phyloP scores from a whole-genome alignment of 768 basidiomycete species.

The Leucocoprinus leucothites region DNA sequence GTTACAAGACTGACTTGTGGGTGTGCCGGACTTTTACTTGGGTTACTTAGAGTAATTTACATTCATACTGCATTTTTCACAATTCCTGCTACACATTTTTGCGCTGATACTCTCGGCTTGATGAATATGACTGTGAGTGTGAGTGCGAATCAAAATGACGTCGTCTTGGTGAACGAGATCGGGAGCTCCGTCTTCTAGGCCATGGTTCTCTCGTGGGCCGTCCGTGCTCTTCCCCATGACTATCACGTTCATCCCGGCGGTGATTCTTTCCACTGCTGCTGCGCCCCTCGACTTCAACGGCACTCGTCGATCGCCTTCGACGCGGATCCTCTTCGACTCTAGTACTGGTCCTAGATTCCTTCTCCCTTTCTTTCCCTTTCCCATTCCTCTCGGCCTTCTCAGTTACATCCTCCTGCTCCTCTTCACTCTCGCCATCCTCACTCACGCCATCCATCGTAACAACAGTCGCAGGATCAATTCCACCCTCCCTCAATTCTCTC shows the following conservation, averaged over 20 bases:
- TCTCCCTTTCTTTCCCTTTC: slow-evolving; percentile 9
- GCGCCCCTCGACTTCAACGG: neutral
- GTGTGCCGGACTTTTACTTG: too few relatives aligned
- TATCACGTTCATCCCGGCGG: slow-evolving; percentile 9
- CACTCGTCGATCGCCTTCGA: neutral
- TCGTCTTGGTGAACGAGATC: slow-evolving; percentile 34
- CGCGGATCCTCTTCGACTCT: neutral
- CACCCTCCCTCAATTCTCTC: slow-evolving; percentile 18
- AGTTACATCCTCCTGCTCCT: slow-evolving; percentile 10
- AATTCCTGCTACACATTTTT: neutral
- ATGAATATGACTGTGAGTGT: neutral
- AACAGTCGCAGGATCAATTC: neutral
- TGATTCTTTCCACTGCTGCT: slow-evolving; percentile 2
- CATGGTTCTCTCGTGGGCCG: neutral
- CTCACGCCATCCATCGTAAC: neutral
- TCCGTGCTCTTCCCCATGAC: neutral
- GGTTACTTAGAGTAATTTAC: neutral
- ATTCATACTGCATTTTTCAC: neutral
- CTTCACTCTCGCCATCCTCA: slow-evolving; percentile 1
- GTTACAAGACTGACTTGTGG: too few relatives aligned
- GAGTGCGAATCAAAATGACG: neutral
- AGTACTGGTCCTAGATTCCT: neutral
- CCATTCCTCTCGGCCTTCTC: slow-evolving; percentile 34
- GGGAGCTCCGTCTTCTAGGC: slow-evolving; percentile 26
- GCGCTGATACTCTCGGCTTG: neutral